Evolutionary conservation across 208 protist species (phyloP).

Genomic region (Trypanosoma cruzi): DNA sequence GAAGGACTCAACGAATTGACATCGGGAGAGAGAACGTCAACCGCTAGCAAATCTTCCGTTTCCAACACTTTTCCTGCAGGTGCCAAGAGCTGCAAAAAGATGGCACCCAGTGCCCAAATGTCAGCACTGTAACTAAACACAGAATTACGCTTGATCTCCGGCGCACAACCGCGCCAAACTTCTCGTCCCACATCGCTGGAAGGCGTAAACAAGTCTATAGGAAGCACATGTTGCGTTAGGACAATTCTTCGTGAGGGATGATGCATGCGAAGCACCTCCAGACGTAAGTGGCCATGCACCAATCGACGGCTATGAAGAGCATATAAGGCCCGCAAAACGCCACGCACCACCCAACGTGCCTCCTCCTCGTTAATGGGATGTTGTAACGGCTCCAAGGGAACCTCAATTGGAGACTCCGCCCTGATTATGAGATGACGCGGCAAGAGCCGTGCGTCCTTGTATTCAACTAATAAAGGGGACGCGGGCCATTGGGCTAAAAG

Average conservation of each 20-base stretch:
- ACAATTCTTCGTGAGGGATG: slow-evolving; percentile 24
- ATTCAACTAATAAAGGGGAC: slow-evolving; percentile 25
- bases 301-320: slow-evolving; percentile 49
- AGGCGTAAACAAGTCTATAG: slow-evolving; percentile 64
- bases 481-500: slow-evolving; percentile 5
- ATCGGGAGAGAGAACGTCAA: slow-evolving; percentile 66
- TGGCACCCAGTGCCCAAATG: slow-evolving; percentile 71
- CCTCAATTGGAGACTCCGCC: slow-evolving; percentile 5
- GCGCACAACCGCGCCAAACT: slow-evolving; percentile 50
- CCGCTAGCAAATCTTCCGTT: slow-evolving; percentile 66
- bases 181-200: slow-evolving; percentile 29
- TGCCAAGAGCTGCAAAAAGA: slow-evolving; percentile 62
- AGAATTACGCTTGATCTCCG: slow-evolving; percentile 58
- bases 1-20: slow-evolving; percentile 39
- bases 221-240: slow-evolving; percentile 54
- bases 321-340: slow-evolving; percentile 36
- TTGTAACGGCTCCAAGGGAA: slow-evolving; percentile 18
- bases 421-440: slow-evolving; percentile 50
- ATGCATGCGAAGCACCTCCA: slow-evolving; percentile 31
- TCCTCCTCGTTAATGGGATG: slow-evolving; percentile 36
- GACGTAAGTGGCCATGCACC: slow-evolving; percentile 61
- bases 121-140: slow-evolving; percentile 59
- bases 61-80: slow-evolving; percentile 32
- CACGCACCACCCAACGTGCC: slow-evolving; percentile 35
- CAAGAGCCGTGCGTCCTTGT: slow-evolving; percentile 35